These are phyloP conservation scores for Globisporangium irregulare DNA, from an alignment of 352 stramenopile species.

Conservation along the genomic window DNA sequence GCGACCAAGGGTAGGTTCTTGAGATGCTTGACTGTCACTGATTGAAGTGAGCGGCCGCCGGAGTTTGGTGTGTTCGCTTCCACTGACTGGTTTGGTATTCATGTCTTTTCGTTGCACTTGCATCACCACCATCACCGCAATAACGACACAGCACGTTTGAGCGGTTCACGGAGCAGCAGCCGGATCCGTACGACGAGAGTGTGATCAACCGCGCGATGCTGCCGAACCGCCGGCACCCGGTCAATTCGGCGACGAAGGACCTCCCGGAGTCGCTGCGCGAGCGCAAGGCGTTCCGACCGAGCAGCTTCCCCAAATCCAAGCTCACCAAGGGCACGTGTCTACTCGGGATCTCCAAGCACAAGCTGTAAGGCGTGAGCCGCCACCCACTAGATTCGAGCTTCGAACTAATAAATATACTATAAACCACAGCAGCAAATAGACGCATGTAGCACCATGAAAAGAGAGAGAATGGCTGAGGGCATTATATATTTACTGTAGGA, in stretches of 20 bases:
- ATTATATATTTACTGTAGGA: slow-evolving; percentile 16
- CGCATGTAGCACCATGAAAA: background rate
- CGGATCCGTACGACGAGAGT: slow-evolving; percentile 73
- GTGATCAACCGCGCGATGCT: slow-evolving; percentile 75
- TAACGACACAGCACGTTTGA: slow-evolving; percentile 41
- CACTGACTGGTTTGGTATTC: background rate
- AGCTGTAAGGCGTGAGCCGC: slow-evolving; percentile 33
- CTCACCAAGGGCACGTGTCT: slow-evolving; percentile 72
- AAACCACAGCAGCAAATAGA: background rate
- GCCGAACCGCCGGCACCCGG: slow-evolving; percentile 58
- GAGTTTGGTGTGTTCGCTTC: background rate
- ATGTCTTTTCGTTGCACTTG: background rate
- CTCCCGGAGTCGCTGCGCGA: slow-evolving; percentile 57
- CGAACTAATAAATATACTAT: background rate
- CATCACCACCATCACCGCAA: too few species aligned
- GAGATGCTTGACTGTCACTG: background rate
- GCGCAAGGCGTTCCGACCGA: slow-evolving; percentile 66
- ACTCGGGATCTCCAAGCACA: slow-evolving; percentile 75
- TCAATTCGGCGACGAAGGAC: slow-evolving; percentile 63
- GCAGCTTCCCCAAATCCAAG: slow-evolving; percentile 66
- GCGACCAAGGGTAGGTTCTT: slow-evolving; percentile 44
- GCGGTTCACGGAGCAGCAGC: slow-evolving; percentile 59
- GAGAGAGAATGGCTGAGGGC: background rate
- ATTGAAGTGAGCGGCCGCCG: background rate
- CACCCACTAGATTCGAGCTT: background rate